Conservation (phyloP, 2,329 filamentous ascomycete genomes). For the Ophiosphaerella korrae region DNA sequence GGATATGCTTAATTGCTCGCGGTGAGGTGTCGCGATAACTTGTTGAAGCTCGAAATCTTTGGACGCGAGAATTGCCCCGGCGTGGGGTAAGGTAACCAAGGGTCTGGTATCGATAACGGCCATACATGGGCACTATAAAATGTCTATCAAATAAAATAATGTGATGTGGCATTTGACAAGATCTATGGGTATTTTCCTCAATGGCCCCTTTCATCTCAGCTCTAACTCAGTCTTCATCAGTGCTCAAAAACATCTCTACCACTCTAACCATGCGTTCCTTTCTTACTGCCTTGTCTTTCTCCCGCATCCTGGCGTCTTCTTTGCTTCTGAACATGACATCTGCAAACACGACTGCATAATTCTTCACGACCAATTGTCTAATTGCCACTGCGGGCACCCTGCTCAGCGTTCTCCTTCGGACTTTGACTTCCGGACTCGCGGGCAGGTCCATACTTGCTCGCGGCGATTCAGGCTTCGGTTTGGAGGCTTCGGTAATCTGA, state of each 20-base stretch:
- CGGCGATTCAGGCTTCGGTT: conserved; percentile 26
- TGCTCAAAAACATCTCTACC: conserved; percentile 70
- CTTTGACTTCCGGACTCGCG: conserved; percentile 42
- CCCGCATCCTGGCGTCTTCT: conserved; percentile 46
- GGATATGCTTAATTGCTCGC: neutral
- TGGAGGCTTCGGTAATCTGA: conserved; percentile 53
- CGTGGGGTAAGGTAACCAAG: conserved; percentile 28
- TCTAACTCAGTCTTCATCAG: neutral
- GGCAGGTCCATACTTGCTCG: conserved; percentile 36
- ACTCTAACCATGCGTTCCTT: conserved; percentile 70
- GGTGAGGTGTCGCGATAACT: neutral
- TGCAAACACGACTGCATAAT: conserved; percentile 69
- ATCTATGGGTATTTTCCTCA: conserved; percentile 3
- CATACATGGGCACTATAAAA: too few relatives aligned
- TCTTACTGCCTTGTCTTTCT: conserved; percentile 63
- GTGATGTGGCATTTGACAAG: neutral
- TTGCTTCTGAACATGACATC: conserved; percentile 64
- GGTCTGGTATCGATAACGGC: conserved; percentile 9
- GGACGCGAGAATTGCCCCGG: conserved; percentile 17
- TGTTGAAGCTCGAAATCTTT: conserved; percentile 18
- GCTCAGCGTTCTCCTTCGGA: conserved; percentile 46
- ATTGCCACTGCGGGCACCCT: conserved; percentile 59
- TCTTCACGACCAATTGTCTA: conserved; percentile 63
- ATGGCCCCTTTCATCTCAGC: neutral
- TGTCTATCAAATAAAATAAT: too few relatives aligned